A percentile compares a stretch with the other conserved stretches of the same genome.
Conservation (phyloP, 345 rosid species). For the Euphorbia peplus region DNA sequence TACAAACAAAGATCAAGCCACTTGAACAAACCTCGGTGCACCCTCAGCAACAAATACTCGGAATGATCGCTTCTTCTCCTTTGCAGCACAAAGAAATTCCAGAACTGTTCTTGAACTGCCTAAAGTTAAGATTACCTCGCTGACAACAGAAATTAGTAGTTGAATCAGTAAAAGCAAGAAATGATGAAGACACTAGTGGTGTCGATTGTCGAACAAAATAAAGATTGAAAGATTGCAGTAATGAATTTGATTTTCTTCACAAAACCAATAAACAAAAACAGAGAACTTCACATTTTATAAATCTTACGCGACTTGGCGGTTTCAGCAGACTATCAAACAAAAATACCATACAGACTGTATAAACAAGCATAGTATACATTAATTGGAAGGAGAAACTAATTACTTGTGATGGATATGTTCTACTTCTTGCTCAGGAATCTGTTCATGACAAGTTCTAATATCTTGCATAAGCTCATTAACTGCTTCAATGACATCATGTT, state of each 20-base stretch:
- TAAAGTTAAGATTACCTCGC: constrained; percentile 95
- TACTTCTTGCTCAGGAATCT: constrained; percentile 97
- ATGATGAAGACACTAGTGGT: background rate
- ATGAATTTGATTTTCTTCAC: background rate
- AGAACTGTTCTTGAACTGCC: constrained; percentile 96
- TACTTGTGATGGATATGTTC: constrained; percentile 99
- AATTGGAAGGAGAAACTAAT: constrained; percentile 9
- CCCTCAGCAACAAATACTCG: constrained; percentile 97
- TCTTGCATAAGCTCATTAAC: constrained; percentile 92
- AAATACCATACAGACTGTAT: background rate
- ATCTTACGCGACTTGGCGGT: background rate
- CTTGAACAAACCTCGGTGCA: constrained; percentile 79
- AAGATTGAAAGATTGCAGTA: background rate
- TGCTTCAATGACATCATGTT: constrained; percentile 97
- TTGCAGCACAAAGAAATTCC: constrained; percentile 95
- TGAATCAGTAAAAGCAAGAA: constrained; percentile 19
- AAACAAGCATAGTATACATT: constrained; percentile 4
- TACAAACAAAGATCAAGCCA: constrained; percentile 6
- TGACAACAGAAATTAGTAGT: constrained; percentile 25
- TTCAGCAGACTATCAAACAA: background rate
- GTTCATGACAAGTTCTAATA: constrained; percentile 86
- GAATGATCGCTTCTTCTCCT: constrained; percentile 93
- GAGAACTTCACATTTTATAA: background rate
- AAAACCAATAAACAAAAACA: background rate
- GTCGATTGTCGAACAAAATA: constrained; percentile 2